A percentile compares a stretch with the other conserved stretches of the same genome.
phyloP scores from a whole-genome alignment of 169 alveolate species.

The Cryptosporidium andersoni region DNA sequence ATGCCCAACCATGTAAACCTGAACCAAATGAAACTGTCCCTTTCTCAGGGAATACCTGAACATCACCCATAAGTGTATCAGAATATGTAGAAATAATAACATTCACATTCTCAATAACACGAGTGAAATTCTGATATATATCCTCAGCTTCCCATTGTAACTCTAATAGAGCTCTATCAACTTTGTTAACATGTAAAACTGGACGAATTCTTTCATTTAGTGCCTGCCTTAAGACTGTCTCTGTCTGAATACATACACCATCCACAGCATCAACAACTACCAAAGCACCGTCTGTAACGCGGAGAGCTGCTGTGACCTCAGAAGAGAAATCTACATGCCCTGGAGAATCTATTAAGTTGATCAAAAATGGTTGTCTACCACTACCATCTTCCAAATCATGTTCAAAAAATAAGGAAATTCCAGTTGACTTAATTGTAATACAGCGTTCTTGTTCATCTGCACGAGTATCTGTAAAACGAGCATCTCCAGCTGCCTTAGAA shows the following conservation, averaged over 20 bases:
- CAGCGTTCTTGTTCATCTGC: slow-evolving; percentile 99
- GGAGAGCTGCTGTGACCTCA: slow-evolving; percentile 99
- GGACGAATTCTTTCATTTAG: slow-evolving; percentile 97
- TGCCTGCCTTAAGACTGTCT: slow-evolving; percentile 99
- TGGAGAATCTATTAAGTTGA: slow-evolving; percentile 99
- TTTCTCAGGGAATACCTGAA: slow-evolving; percentile 94
- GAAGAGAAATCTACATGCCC: slow-evolving; percentile 99
- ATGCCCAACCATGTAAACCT: slow-evolving; percentile 99
- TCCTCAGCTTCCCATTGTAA: slow-evolving; percentile 97
- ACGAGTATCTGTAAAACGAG: slow-evolving; percentile 99
- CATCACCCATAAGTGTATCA: slow-evolving; percentile 95
- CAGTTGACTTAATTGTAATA: slow-evolving; percentile 99
- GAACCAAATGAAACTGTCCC: slow-evolving; percentile 99
- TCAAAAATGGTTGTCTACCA: slow-evolving; percentile 90
- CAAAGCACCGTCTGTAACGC: slow-evolving; percentile 99
- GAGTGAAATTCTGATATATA: slow-evolving; percentile 94
- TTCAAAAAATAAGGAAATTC: slow-evolving; percentile 98
- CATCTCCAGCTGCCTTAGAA: slow-evolving; percentile 97
- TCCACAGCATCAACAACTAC: slow-evolving; percentile 99
- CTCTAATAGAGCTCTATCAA: slow-evolving; percentile 97
- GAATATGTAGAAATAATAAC: slow-evolving; percentile 97
- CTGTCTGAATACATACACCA: slow-evolving; percentile 99
- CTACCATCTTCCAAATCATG: slow-evolving; percentile 91
- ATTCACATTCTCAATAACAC: slow-evolving; percentile 96
- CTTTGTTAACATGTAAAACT: slow-evolving; percentile 97